phyloP scores from a whole-genome alignment of 306 rosid species.

The Dryas drummondii region DNA sequence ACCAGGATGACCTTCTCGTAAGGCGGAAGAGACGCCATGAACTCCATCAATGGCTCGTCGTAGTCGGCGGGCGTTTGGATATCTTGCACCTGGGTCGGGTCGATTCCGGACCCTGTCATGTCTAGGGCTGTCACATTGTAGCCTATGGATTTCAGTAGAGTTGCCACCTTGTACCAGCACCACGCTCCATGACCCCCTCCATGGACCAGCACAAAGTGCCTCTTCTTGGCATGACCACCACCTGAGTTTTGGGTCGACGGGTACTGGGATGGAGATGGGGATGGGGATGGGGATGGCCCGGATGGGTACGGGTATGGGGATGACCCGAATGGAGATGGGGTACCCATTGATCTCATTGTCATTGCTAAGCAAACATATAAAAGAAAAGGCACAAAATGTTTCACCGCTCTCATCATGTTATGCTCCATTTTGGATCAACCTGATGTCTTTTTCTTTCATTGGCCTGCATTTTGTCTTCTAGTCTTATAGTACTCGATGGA shows the following conservation, averaged over 20 bases:
- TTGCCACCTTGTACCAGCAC: conserved; percentile 56
- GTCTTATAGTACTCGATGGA: no score
- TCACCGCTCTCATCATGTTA: background rate
- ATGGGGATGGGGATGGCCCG: no score
- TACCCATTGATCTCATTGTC: background rate
- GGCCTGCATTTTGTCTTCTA: no score
- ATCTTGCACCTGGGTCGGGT: conserved; percentile 35
- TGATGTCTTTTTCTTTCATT: no score
- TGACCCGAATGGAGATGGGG: background rate
- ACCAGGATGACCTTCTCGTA: conserved; percentile 54
- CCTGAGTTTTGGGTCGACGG: no score
- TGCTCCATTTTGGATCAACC: background rate
- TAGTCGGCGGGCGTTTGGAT: conserved; percentile 37
- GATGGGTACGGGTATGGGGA: no score
- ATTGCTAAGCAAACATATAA: background rate
- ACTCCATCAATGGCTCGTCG: conserved; percentile 42
- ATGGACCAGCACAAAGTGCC: conserved; percentile 57
- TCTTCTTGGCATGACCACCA: background rate
- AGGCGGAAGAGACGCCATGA: conserved; percentile 32
- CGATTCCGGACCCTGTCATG: conserved; percentile 53
- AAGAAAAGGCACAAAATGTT: background rate
- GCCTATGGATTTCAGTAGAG: conserved; percentile 38
- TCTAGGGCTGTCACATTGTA: conserved; percentile 51
- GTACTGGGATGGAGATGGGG: no score
- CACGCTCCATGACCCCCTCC: conserved; percentile 65